Base-by-base conservation (phyloP, 1,139 yeast genomes). In the Suhomyces wounanorum region DNA sequence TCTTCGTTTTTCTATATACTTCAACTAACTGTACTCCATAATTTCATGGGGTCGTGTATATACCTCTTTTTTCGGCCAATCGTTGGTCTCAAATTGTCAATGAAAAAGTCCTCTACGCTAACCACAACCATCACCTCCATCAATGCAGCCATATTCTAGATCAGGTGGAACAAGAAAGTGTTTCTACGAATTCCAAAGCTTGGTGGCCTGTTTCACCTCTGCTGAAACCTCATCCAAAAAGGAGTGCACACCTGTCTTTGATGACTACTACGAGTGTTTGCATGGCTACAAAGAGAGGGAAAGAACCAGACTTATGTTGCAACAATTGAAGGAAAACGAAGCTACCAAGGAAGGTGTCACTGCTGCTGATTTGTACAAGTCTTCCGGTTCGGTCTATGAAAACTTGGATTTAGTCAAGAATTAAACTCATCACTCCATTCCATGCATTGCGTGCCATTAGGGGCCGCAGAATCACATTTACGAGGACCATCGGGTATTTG, bases 101-200 rank as follows among this genome's bases (percentile, higher is more conserved):
- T 46, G 41, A 40, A 45, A 45, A 45, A 40, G 44, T 21, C 26
- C 16, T 14, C 38, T 13, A 23, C 47, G 23, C n/a, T 33, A 30
- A 37, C 18, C 31, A 43, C 28, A 16, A 38, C 28, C 44, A 33
- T 18, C 38, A 30, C 26, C 37, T 23, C 35, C 28, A 52, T 63
- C 49, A 43, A 77, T 77, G 81, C 81, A 75, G 60, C 81, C 81
- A 59, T 74, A 75, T 59, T 75, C 80, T 45, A 75, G 81, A 71
- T 65, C 72, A 36, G 81, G 81, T 38, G 81, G 80, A 51, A 77
- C 81, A 55, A 75, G 80, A 67, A 75, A 68, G 67, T 77, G 81
- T 60, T 77, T 75, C 62, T 77, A 76, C 63, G 81, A 77, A 58
- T 77, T 75, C 66, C 81, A 77, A 63, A 67, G 77, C 17, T 69